A percentile compares a stretch with the other conserved stretches of the same genome.
phyloP scores from a whole-genome alignment of 176 grass and related monocot species.

The Aegilops tauschii region DNA sequence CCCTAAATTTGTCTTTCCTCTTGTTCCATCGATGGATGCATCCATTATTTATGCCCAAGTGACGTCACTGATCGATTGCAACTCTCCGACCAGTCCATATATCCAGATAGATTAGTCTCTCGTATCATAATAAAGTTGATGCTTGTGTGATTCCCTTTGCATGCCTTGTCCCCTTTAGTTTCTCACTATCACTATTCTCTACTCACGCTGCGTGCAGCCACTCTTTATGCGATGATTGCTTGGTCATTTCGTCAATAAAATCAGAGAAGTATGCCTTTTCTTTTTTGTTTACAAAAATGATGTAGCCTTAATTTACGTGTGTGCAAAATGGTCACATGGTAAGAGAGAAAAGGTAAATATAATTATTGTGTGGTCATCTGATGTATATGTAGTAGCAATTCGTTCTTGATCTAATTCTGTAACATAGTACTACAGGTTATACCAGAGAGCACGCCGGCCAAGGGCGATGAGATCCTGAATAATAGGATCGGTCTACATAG shows the following conservation, averaged over 20 bases:
- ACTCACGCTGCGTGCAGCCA: not conserved
- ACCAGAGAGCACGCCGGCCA: too few relatives aligned
- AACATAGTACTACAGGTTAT: too few relatives aligned
- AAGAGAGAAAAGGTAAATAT: not conserved
- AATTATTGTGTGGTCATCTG: too few relatives aligned
- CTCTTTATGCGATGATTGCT: not conserved
- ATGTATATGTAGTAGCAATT: too few relatives aligned
- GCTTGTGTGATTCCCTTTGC: constrained; percentile 34
- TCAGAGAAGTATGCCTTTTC: not conserved
- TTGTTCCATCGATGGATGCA: constrained; percentile 1
- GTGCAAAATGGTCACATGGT: not conserved
- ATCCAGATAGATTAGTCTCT: constrained; percentile 40
- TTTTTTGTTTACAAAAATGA: not conserved
- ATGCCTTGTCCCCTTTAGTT: constrained; percentile 12
- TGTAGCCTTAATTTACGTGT: not conserved
- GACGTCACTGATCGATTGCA: constrained; percentile 21
- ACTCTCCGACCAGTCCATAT: constrained; percentile 21
- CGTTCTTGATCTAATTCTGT: too few relatives aligned
- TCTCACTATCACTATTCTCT: not conserved
- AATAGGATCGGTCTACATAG: too few relatives aligned
- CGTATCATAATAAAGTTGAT: constrained; percentile 46
- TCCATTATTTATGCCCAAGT: not conserved
- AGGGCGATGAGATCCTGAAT: too few relatives aligned
- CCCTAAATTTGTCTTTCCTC: constrained; percentile 26
- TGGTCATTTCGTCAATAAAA: not conserved